Evolutionary conservation across 805 yeast species (phyloP), one percentile per base, ranked within the genome.

Genomic region (Yamadazyma akitaensis): DNA sequence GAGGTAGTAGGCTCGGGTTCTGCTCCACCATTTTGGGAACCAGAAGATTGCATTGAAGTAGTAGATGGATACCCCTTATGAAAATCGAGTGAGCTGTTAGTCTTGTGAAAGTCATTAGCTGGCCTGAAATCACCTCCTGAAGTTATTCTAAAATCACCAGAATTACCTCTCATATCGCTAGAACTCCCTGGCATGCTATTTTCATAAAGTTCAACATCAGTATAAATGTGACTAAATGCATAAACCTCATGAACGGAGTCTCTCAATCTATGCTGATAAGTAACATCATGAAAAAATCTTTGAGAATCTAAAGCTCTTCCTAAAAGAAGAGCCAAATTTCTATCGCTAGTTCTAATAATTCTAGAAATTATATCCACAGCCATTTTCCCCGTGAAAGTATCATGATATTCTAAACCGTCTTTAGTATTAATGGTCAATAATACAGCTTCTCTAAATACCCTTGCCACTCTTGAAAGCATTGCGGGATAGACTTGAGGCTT

Each of bases 301-400:
- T 94, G 98, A 0, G 97, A 96, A 67, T 94, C 98, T 46, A 94
- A 70, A 0, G 97, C 84, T 53, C 99, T 76, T 25, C 98, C 99
- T 42, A 94, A 68, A 30, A 94, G 70, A 40, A 94, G 69, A 0
- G 98, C 98, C 57, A 94, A 68, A 56, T 90, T 91, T 49, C 99
- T 75, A 63, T 94, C 99, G 8, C 89, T 85, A 1, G 97, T 92
- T 54, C 95, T 75, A 42, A 92, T 84, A 44, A 94, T 86, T 47
- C 84, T 75, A 47, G 96, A 84, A 49, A 94, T 82, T n/a, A 84
- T 78, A 63, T 90, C 97, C 26, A 94, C 96, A 0, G 98, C 97
- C 65, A 88, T 94, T 18, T 88, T 75, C 30, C 99, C 99, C 0
- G 96, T 85, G 60, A 94, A 94, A 0, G 97, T 84, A 60, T 91